Evolutionary conservation across 2,329 filamentous ascomycete species (phyloP).

Genomic region (Fusarium marasasianum): DNA sequence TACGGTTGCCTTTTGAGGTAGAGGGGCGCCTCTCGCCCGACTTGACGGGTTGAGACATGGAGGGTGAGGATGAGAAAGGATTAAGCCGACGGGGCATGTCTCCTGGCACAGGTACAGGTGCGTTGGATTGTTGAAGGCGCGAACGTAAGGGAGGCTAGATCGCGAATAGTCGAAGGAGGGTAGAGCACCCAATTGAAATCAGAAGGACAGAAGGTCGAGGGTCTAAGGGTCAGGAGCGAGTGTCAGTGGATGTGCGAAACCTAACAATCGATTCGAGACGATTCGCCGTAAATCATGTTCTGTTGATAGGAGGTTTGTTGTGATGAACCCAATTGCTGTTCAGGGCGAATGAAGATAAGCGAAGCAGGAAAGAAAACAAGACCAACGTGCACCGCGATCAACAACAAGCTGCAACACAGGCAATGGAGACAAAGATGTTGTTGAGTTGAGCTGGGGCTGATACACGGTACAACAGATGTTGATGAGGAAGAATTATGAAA

Average conservation of each 20-base stretch:
- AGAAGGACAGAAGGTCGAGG: neutral
- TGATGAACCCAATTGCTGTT: neutral
- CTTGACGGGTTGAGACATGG: conserved; percentile 59
- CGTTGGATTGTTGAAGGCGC: conserved; percentile 13
- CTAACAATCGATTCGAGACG: conserved; percentile 13
- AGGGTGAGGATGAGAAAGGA: conserved; percentile 63
- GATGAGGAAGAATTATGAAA: conserved; percentile 30
- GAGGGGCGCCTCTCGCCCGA: conserved; percentile 66
- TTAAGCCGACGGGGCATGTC: conserved; percentile 70
- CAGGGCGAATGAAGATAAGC: conserved; percentile 9
- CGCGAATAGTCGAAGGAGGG: conserved; percentile 11
- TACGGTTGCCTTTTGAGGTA: conserved; percentile 76
- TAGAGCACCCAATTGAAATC: neutral
- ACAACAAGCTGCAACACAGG: conserved; percentile 20
- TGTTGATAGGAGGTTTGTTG: conserved; percentile 20
- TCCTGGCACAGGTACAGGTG: conserved; percentile 42
- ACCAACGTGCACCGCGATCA: conserved; percentile 13
- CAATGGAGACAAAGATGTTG: conserved; percentile 13
- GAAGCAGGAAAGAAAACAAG: neutral
- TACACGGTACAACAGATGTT: conserved; percentile 27
- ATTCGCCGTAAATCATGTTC: conserved; percentile 27
- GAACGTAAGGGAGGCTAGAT: conserved; percentile 10
- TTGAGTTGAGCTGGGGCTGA: conserved; percentile 17
- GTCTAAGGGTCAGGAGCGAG: conserved; percentile 16
- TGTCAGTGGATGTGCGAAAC: conserved; percentile 17